These are phyloP conservation scores for Rhizopogon sp. DNA, from an alignment of 768 basidiomycete species.

Conservation along the genomic window DNA sequence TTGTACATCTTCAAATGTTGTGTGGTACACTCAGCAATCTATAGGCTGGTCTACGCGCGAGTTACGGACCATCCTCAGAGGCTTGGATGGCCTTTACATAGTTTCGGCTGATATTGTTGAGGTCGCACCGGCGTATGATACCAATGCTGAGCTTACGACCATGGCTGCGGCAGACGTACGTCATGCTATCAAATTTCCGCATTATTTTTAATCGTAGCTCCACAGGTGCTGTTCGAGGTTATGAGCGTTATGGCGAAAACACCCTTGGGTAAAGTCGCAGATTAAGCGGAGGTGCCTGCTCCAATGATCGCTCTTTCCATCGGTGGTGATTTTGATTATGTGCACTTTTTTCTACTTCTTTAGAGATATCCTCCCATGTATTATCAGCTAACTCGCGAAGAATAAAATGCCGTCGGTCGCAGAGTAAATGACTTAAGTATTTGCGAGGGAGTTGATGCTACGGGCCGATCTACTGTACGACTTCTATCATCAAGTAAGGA, in stretches of 20 bases:
- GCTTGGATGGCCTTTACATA: slow-evolving; percentile 69
- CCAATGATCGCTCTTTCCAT: not conserved
- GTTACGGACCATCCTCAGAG: slow-evolving; percentile 69
- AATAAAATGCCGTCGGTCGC: not conserved
- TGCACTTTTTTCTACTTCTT: not conserved
- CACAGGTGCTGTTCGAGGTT: slow-evolving; percentile 68
- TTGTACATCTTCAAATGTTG: not conserved
- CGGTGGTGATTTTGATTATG: not conserved
- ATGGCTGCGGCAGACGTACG: slow-evolving; percentile 60
- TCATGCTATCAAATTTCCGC: slow-evolving; percentile 9
- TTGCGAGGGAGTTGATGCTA: no score
- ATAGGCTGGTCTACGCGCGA: slow-evolving; percentile 74
- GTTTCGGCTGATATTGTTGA: slow-evolving; percentile 84
- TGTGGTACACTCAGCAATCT: slow-evolving; percentile 3
- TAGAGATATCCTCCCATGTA: not conserved
- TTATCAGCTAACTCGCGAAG: not conserved
- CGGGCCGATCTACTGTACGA: not conserved
- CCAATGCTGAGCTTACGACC: slow-evolving; percentile 57
- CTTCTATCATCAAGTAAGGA: no score
- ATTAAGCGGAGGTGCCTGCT: slow-evolving; percentile 7
- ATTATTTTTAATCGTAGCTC: slow-evolving; percentile 9
- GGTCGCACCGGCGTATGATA: slow-evolving; percentile 79
- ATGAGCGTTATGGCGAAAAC: slow-evolving; percentile 78
- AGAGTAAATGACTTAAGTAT: not conserved
- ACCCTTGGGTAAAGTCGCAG: slow-evolving; percentile 55